Evolutionary conservation across 352 stramenopile species (phyloP), one percentile per base, ranked within the genome.

Genomic region (Albugo laibachii): DNA sequence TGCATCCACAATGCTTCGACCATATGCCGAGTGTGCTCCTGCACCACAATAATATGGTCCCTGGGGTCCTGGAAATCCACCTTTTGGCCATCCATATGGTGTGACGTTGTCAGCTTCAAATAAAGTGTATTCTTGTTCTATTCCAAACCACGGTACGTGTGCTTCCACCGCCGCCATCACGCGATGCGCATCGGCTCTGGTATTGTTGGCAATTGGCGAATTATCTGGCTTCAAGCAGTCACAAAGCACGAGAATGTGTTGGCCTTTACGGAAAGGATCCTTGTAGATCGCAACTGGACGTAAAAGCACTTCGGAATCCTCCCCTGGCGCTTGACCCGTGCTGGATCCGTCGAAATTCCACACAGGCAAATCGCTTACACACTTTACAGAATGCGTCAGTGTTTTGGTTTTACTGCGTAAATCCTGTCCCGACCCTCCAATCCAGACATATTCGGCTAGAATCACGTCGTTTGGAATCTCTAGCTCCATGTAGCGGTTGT

Each of bases 321-420:
- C 82, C 36, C 94, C 94, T 0, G 92, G 92, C n/a, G 94, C 94
- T 66, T 98, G 94, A 49, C 71, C 84, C 14, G 94, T 98, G 41
- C 84, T 97, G 24, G 80, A 96, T 47, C 94, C 94, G 55, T 98
- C 94, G 59, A 97, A 98, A 73, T 97, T 98, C 94, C 94, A 98
- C 38, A 95, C 75, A 8, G 94, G 93, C 40, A 97, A 66, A 15
- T 83, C 77, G 1, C 70, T 74, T 6, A 96, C 43, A 38, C 63
- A 69, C 48, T 58, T 67, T 19, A 83, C 70, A 11, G 61, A 27
- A 56, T 78, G 68, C 50, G 65, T 71, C 42, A 97, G 65, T 41
- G 88, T 96, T 50, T 92, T 85, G 52, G 85, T 96, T 81, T 97
- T 97, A 65, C 83, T 95, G 43, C 87, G 83, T 50, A 87, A 59